phyloP scores from a whole-genome alignment of 2,329 filamentous ascomycete species.

The Fusarium beomiforme region DNA sequence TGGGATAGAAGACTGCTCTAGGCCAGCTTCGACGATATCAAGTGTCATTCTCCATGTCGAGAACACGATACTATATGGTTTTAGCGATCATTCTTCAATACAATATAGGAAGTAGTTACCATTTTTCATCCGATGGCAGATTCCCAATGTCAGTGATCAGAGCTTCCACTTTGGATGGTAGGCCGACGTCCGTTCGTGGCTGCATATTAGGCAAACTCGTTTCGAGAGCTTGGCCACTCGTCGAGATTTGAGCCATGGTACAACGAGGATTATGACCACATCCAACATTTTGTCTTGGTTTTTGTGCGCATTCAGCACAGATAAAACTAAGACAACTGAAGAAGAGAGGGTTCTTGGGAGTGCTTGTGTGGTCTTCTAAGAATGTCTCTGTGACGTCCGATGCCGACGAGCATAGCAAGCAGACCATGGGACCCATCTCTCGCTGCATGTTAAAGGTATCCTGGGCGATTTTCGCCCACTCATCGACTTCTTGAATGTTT shows the following conservation, averaged over 20 bases:
- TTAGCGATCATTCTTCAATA: neutral
- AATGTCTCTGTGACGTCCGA: constrained; percentile 39
- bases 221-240: constrained; percentile 37
- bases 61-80: constrained; percentile 56
- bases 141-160: constrained; percentile 47
- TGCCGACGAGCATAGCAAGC: constrained; percentile 42
- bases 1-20: constrained; percentile 48
- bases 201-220: neutral
- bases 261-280: constrained; percentile 44
- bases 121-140: constrained; percentile 45
- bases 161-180: constrained; percentile 49
- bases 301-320: constrained; percentile 45
- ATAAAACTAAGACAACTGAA: constrained; percentile 47
- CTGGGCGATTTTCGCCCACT: constrained; percentile 46
- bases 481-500: neutral
- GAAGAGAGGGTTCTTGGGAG: constrained; percentile 35
- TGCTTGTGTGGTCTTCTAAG: constrained; percentile 16
- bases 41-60: constrained; percentile 62
- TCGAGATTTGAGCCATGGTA: constrained; percentile 39
- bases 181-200: neutral
- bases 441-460: constrained; percentile 47
- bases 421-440: constrained; percentile 42
- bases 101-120: constrained; percentile 38
- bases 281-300: neutral
- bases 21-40: constrained; percentile 54